These are phyloP conservation scores for Neurospora sp. DNA, from an alignment of 495 filamentous ascomycete species.

Conservation along the genomic window DNA sequence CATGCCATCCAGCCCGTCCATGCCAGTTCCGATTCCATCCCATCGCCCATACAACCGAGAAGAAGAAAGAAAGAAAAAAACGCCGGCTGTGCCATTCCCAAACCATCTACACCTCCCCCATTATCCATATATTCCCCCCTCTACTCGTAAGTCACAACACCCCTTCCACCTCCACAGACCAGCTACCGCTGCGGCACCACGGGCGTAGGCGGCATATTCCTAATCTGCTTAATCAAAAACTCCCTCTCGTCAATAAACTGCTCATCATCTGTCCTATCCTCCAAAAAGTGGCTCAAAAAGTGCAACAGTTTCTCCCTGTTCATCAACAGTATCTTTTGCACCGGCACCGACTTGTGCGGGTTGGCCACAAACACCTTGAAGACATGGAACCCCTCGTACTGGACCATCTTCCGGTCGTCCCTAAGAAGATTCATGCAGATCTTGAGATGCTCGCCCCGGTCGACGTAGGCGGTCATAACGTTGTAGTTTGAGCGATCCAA, in stretches of 20 bases:
- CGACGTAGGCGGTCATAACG: conserved; percentile 96
- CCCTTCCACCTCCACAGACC: not conserved
- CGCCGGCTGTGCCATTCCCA: not conserved
- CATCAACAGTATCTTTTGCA: conserved; percentile 90
- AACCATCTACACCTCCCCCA: not conserved
- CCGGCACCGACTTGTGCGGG: conserved; percentile 86
- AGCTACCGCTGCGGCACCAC: conserved; percentile 38
- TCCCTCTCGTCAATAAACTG: conserved; percentile 98
- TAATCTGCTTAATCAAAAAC: conserved; percentile 91
- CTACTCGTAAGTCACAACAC: not conserved
- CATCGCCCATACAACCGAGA: not conserved
- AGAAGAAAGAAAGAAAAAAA: not conserved
- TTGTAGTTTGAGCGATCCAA: conserved; percentile 93
- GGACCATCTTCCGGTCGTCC: conserved; percentile 96
- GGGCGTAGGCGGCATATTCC: conserved; percentile 60
- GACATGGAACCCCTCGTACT: conserved; percentile 98
- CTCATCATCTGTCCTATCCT: conserved; percentile 93
- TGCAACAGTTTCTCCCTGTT: conserved; percentile 83
- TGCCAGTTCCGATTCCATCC: not conserved
- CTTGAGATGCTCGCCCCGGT: conserved; percentile 90
- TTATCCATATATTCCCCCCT: not conserved
- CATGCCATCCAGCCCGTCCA: not conserved
- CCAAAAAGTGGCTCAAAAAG: conserved; percentile 84
- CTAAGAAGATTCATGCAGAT: conserved; percentile 92
- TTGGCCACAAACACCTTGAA: conserved; percentile 99